Percentiles rank a stretch among this genome's conserved stretches.
Evolutionary conservation across 371 early-diverging fungal species (phyloP).

Genomic region (Mucor velutinosus): DNA sequence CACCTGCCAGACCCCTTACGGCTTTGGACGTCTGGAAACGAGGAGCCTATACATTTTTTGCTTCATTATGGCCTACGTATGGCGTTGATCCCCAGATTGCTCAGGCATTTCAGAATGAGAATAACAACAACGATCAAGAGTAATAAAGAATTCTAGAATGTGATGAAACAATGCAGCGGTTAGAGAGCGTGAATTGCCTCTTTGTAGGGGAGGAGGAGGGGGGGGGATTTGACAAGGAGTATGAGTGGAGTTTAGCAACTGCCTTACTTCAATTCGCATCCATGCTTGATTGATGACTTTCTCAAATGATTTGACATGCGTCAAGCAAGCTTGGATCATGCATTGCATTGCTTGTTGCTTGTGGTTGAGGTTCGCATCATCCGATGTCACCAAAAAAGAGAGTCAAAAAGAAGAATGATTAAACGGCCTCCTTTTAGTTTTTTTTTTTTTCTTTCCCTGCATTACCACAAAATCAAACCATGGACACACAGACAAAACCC

Average conservation of each 20-base stretch:
- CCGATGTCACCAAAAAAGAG: slow-evolving; percentile 3
- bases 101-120: slow-evolving; percentile 45
- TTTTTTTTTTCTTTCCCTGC: background rate
- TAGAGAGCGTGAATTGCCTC: background rate
- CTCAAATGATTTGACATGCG: background rate
- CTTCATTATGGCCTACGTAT: slow-evolving; percentile 51
- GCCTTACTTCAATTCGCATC: background rate
- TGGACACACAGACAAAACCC: background rate
- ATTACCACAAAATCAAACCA: background rate
- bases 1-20: slow-evolving; percentile 15
- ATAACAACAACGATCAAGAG: slow-evolving; percentile 8
- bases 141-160: background rate
- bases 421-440: background rate
- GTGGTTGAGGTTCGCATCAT: background rate
- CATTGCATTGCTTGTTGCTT: background rate
- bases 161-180: background rate
- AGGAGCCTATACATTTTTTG: slow-evolving; percentile 41
- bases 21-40: slow-evolving; percentile 30
- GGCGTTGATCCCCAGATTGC: slow-evolving; percentile 44
- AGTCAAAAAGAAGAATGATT: background rate
- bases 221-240: too few species aligned
- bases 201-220: too few species aligned
- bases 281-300: background rate
- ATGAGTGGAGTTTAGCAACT: background rate
- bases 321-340: background rate